Percentiles rank a stretch among this genome's conserved stretches.
Conservation (phyloP, 768 basidiomycete species). For the Fibroporia radiculosa region DNA sequence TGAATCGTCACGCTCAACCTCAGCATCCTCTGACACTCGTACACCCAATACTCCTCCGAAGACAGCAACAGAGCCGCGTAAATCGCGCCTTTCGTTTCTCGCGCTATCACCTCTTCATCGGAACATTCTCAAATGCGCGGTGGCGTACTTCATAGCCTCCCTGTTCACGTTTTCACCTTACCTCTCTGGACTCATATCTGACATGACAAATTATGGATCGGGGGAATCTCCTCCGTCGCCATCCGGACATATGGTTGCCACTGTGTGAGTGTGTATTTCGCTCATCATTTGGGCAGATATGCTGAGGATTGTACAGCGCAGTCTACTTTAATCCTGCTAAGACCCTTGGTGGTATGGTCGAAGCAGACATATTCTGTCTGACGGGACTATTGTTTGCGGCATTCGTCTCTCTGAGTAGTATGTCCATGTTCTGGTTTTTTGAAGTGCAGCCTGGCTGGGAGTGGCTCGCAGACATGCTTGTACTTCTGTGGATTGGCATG, state of each 20-base stretch:
- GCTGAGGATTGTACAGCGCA: constrained; percentile 32
- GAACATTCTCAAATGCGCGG: constrained; percentile 83
- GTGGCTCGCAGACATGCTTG: constrained; percentile 65
- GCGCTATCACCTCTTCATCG: constrained; percentile 44
- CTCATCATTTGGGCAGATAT: not conserved
- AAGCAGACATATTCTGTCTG: constrained; percentile 78
- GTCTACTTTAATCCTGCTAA: constrained; percentile 95
- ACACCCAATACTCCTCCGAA: too few relatives aligned
- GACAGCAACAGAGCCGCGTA: constrained; percentile 1
- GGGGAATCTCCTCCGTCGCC: constrained; percentile 50
- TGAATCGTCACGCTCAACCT: constrained; percentile 2
- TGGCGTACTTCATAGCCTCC: constrained; percentile 85
- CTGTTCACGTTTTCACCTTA: constrained; percentile 86
- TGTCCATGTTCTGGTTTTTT: constrained; percentile 75
- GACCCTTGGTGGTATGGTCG: constrained; percentile 86
- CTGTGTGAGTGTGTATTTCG: constrained; percentile 55
- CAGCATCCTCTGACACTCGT: too few relatives aligned
- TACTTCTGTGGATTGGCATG: constrained; percentile 76
- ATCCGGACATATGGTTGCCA: constrained; percentile 88
- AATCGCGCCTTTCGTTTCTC: constrained; percentile 16
- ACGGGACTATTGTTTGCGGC: constrained; percentile 64
- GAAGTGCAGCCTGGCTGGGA: constrained; percentile 65
- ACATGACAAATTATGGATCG: constrained; percentile 45
- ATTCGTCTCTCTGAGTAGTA: constrained; percentile 65
- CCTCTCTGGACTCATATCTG: constrained; percentile 63